Conservation (phyloP, 768 basidiomycete genomes). For the Fistulinella prunicolor region DNA sequence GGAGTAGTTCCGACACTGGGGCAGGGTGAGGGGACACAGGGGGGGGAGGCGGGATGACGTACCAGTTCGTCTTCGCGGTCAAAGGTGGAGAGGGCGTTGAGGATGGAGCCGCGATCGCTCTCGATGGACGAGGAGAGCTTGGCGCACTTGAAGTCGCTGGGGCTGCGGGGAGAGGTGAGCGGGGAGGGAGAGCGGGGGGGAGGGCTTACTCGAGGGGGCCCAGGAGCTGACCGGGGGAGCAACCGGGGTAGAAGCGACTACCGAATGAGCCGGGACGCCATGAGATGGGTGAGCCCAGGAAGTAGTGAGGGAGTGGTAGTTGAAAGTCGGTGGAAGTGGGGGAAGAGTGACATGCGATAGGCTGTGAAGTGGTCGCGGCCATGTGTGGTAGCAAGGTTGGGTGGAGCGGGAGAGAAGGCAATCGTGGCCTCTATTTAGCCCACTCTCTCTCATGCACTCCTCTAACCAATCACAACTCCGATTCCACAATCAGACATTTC, state of each 20-base stretch:
- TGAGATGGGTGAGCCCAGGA: conserved; percentile 70
- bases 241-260: conserved; percentile 58
- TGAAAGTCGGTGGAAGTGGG: not conserved
- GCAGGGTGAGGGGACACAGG: not conserved
- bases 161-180: conserved; percentile 23
- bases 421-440: conserved; percentile 30
- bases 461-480: conserved; percentile 16
- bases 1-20: conserved; percentile 79
- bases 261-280: conserved; percentile 69
- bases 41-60: conserved; percentile 23
- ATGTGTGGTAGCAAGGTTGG: conserved; percentile 19
- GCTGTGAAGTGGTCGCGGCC: conserved; percentile 38
- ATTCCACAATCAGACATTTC: conserved; percentile 11
- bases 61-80: conserved; percentile 75
- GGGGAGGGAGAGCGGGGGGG: not conserved
- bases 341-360: conserved; percentile 39
- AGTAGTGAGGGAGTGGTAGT: conserved; percentile 35
- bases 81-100: conserved; percentile 64
- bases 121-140: conserved; percentile 55
- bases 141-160: conserved; percentile 45
- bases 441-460: conserved; percentile 1
- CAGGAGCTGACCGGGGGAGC: conserved; percentile 59
- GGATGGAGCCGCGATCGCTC: conserved; percentile 54
- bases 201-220: conserved; percentile 62
- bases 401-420: conserved; percentile 8